Conservation (phyloP, 1,284 basidiomycete species). For the Naganishia cerealis region DNA sequence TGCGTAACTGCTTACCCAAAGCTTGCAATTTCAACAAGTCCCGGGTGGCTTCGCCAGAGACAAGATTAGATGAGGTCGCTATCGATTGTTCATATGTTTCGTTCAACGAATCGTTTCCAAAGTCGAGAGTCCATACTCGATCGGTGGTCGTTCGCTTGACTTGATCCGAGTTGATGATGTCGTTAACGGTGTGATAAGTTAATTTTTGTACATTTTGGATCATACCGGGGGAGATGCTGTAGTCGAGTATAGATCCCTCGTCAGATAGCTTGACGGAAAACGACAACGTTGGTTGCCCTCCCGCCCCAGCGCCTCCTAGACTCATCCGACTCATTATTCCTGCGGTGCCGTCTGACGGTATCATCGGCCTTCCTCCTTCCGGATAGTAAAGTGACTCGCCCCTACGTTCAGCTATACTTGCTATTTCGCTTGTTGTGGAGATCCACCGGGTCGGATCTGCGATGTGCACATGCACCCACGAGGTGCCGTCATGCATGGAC, state of each 20-base stretch:
- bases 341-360: conserved; percentile 57
- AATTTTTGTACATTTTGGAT: conserved; percentile 68
- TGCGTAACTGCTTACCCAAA: conserved; percentile 46
- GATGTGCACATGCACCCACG: conserved; percentile 89
- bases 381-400: conserved; percentile 65
- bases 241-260: conserved; percentile 68
- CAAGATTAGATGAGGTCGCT: conserved; percentile 1
- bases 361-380: conserved; percentile 67
- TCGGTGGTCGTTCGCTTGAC: background rate
- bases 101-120: conserved; percentile 8
- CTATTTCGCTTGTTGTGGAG: conserved; percentile 66
- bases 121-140: conserved; percentile 19
- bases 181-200: conserved; percentile 71
- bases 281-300: conserved; percentile 63
- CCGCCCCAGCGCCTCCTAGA: conserved; percentile 53
- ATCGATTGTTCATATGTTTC: conserved; percentile 1
- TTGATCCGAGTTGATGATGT: conserved; percentile 25
- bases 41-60: conserved; percentile 38
- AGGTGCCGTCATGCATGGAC: conserved; percentile 61
- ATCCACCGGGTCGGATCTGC: conserved; percentile 86
- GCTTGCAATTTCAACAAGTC: conserved; percentile 56
- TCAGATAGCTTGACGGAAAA: conserved; percentile 75
- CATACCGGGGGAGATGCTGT: conserved; percentile 68
- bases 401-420: conserved; percentile 61
- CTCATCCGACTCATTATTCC: conserved; percentile 59